Evolutionary conservation across 1,284 basidiomycete genomes (phyloP).

Genomic region (Cryptococcus depauperatus): DNA sequence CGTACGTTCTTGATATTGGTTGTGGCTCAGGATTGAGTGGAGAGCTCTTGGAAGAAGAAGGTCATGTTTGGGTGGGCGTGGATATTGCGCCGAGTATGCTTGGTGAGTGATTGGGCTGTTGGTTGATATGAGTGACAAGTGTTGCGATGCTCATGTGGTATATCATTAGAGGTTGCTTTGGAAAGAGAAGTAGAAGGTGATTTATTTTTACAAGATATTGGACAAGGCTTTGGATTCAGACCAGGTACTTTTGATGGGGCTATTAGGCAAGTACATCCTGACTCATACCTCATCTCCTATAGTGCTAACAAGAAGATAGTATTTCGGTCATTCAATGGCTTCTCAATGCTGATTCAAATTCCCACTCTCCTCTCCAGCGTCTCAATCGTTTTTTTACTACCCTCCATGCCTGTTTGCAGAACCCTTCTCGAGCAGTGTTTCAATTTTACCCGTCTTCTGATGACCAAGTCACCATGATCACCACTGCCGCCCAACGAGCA

Average conservation of each 20-base stretch:
- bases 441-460: slow-evolving; percentile 95
- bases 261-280: slow-evolving; percentile 66
- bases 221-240: slow-evolving; percentile 87
- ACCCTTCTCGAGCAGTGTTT: slow-evolving; percentile 87
- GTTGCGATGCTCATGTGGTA: not conserved
- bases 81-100: slow-evolving; percentile 97
- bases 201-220: slow-evolving; percentile 84
- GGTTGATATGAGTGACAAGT: no score
- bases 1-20: slow-evolving; percentile 88
- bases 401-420: slow-evolving; percentile 80
- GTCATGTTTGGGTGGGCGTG: slow-evolving; percentile 88
- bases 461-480: slow-evolving; percentile 92
- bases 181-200: slow-evolving; percentile 91
- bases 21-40: slow-evolving; percentile 98
- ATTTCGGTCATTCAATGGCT: slow-evolving; percentile 99
- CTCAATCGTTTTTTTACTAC: slow-evolving; percentile 93
- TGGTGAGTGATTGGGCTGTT: slow-evolving; percentile 50
- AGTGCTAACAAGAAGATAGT: slow-evolving; percentile 48
- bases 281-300: not conserved
- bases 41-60: slow-evolving; percentile 90
- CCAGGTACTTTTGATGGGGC: slow-evolving; percentile 96
- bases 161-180: slow-evolving; percentile 88
- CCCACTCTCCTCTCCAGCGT: slow-evolving; percentile 86
- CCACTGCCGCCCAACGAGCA: slow-evolving; percentile 81
- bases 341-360: slow-evolving; percentile 88